Base-by-base conservation (phyloP, 495 filamentous ascomycete genomes). In the Annulohypoxylon bovei region DNA sequence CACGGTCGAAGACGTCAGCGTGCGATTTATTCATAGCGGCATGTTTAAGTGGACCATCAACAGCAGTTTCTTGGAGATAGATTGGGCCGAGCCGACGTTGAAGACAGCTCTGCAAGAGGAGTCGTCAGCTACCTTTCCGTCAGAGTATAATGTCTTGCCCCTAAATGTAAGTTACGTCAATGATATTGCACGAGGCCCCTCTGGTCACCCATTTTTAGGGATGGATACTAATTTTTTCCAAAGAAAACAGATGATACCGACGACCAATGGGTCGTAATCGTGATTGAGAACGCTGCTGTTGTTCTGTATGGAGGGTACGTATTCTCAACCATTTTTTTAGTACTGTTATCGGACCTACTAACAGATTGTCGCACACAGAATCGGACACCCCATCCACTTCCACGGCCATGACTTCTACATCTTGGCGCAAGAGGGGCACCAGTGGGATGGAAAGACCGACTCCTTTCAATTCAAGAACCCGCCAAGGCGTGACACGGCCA, bases 21-120 rank as follows among this genome's bases (percentile, higher is more conserved):
- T 52, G 47, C 47, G 47, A 1, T 52, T 52, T 16, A 52, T 52
- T 12, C 47, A 52, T 11, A 16, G 9, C 1, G 47, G 47, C 0
- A 52, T 52, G 47, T 32, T 52, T 14, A 52, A 52, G 23, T 52
- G 47, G 47, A 52, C 47, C 4, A 52, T 52, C 27, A 52, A 52
- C 27, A 52, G 47, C 27, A 30, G 47, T 12, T 30, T 4, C 23
- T 32, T 52, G 27, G 47, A 52, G 25, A 52, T 52, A 4, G 47
- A 52, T 9, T 52, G 47, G 47, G 47, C 47, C 4, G 25, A 52
- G 47, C 47, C 47, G 8, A 52, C 47, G 27, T 27, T 52, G 25
- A 32, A 30, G 47, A 27, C 30, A 30, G 47, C 47, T 52, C n/a
- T 52, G 5, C 47, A 52, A 11, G 47, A 32, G 47, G 16, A 25